Evolutionary conservation across 306 rosid species (phyloP), one percentile per base, ranked within the genome.

Genomic region (Leucaena leucocephala): DNA sequence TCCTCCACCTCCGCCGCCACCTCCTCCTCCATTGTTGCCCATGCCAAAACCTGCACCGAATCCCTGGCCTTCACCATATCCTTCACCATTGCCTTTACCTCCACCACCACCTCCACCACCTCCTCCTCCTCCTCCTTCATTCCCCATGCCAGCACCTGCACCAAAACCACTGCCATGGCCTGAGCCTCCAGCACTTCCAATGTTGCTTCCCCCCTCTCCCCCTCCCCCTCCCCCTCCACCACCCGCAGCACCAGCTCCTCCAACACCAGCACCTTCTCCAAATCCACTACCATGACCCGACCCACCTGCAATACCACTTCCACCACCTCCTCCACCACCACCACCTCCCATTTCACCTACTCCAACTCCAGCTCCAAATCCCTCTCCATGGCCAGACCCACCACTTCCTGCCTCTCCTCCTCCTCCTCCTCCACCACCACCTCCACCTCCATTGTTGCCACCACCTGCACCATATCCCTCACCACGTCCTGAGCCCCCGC

Each of bases 81-180:
- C 79, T 10, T 64, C 80, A 21, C 68, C 80, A 0, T 77, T 73
- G 2, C 11, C 42, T n/a, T 68, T 76, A 27, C n/a, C 74, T 55
- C 85, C 82, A 7, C 45, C 76, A 0, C 87, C 81, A 0, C 84
- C 84, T 0, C 85, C 84, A 0, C 86, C 2, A 17, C 50, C 68
- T 2, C 52, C 66, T 0, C n/a, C 66, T 1, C 85, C 89, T 0
- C 81, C 86, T 14, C 87, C 86, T n/a, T 83, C 72, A 17, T 55
- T 62, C 16, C 78, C 84, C 1, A 34, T 40, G 11, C 94, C 89
- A 2, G 14, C 71, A 1, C 91, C 88, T 7, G 7, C 80, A 7
- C 92, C 94, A 77, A 67, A 82, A 7, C 88, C 89, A 49, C 82
- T 82, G 0, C 95, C 91, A 36, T 82, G 75, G 49, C 95, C 91